Evolutionary conservation across 2,329 filamentous ascomycete genomes (phyloP), one percentile per base, ranked within the genome.

Genomic region (Fusarium sp.): DNA sequence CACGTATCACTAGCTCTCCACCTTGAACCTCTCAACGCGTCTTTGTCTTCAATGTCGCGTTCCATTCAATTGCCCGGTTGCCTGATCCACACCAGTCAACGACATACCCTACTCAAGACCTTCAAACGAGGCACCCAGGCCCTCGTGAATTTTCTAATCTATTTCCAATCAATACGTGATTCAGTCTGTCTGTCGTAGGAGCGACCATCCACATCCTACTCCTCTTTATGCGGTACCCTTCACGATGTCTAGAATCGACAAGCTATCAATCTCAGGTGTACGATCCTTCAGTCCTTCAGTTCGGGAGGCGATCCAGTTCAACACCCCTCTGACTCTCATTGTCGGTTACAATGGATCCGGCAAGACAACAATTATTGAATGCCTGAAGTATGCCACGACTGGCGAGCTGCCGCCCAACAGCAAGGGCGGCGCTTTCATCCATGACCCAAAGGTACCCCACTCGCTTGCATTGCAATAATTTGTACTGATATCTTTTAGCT

Each of bases 321-420:
- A 94, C 69, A 91, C 92, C 1, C 96, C 96, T 25, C 85, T 99
- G 57, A 99, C 96, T 14, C 86, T 99, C 65, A 99, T 99, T 71
- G 96, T 99, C 60, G 96, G 96, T 60, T 93, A 94, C 80, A 99
- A 99, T 82, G 96, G 96, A 56, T 98, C 95, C 1, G 96, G 96
- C 65, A 99, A 99, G 82, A 99, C 96, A 11, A 98, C 96, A 59
- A 97, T 99, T 76, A 99, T 99, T 80, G 96, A 99, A 80, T 97
- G 94, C 78, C 91, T 99, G 75, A 97, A 97, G 77, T 99, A 97
- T 88, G 94, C 93, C 52, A 97, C 96, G 19, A 97, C 94, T 9
- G 96, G 96, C 57, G 92, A 96, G 75, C 87, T 97, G 47, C 96
- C 96, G 2, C 93, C 96, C 32, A 97, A 97, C 82, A 94, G 90